Conservation (phyloP, 495 filamentous ascomycete species). For the Penicillium goetzii region DNA sequence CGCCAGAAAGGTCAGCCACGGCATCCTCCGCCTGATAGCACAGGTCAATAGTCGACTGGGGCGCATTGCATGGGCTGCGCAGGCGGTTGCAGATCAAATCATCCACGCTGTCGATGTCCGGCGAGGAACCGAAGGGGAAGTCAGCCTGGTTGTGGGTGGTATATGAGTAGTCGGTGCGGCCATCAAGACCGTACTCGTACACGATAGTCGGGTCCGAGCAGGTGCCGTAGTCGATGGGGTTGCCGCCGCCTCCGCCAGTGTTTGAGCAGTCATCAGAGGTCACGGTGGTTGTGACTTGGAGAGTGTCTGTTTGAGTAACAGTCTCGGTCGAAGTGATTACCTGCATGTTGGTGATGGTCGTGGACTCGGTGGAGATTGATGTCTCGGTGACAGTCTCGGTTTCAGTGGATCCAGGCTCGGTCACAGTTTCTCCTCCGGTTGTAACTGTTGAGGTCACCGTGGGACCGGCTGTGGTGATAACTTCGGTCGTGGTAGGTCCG, state of each 20-base stretch:
- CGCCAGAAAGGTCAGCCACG: conserved; percentile 38
- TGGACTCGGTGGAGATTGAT: background rate
- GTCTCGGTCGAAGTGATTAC: conserved; percentile 14
- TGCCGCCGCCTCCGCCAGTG: conserved; percentile 26
- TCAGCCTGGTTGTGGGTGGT: conserved; percentile 50
- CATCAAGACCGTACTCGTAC: conserved; percentile 57
- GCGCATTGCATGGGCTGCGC: conserved; percentile 54
- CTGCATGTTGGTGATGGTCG: conserved; percentile 17
- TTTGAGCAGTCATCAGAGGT: conserved; percentile 12
- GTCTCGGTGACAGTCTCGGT: conserved; percentile 4
- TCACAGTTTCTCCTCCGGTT: background rate
- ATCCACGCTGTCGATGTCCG: conserved; percentile 58
- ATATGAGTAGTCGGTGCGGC: conserved; percentile 55
- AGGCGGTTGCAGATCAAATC: conserved; percentile 61
- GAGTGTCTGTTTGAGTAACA: conserved; percentile 9
- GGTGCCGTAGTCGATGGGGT: conserved; percentile 41
- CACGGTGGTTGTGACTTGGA: conserved; percentile 12
- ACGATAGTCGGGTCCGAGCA: conserved; percentile 59
- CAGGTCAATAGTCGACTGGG: conserved; percentile 45
- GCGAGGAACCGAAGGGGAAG: conserved; percentile 63
- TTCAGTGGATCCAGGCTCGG: conserved; percentile 5
- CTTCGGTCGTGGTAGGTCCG: background rate
- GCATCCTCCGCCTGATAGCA: conserved; percentile 52
- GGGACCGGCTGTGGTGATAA: background rate
- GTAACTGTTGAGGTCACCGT: background rate